A percentile compares a stretch with the other conserved stretches of the same genome.
Evolutionary conservation across 306 rosid species (phyloP).

Genomic region (Vicia faba): DNA sequence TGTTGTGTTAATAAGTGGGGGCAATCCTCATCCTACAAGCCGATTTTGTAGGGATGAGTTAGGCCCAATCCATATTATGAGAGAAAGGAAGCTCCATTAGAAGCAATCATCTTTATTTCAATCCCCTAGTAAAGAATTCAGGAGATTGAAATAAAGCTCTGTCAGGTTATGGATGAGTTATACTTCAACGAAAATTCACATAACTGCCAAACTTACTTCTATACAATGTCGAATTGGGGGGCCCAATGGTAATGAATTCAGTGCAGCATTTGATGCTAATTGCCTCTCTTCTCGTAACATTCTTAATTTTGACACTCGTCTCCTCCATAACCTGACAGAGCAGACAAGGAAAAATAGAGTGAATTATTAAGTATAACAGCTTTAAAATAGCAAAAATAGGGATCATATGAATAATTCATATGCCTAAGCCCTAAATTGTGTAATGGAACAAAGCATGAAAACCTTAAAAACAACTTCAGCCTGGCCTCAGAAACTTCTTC

Average conservation of each 20-base stretch:
- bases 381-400: slow-evolving; percentile 22
- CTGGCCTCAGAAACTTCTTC: slow-evolving; percentile 77
- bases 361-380: slow-evolving; percentile 13
- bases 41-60: too few relatives aligned
- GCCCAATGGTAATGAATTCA: slow-evolving; percentile 71
- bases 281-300: slow-evolving; percentile 70
- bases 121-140: background rate
- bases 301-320: slow-evolving; percentile 63
- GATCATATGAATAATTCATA: slow-evolving; percentile 16
- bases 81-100: slow-evolving; percentile 13
- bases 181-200: slow-evolving; percentile 30
- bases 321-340: slow-evolving; percentile 79
- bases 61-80: background rate
- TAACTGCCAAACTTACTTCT: slow-evolving; percentile 57
- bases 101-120: slow-evolving; percentile 17
- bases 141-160: too few relatives aligned
- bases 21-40: too few relatives aligned
- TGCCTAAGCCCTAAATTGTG: slow-evolving; percentile 27
- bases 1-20: too few relatives aligned
- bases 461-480: slow-evolving; percentile 86
- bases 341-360: slow-evolving; percentile 31
- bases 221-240: slow-evolving; percentile 62
- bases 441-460: slow-evolving; percentile 33
- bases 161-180: too few relatives aligned
- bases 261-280: slow-evolving; percentile 76